Evolutionary conservation across 2,329 filamentous ascomycete genomes (phyloP), one percentile per base, ranked within the genome.

Genomic region (Metarhizium brunneum): DNA sequence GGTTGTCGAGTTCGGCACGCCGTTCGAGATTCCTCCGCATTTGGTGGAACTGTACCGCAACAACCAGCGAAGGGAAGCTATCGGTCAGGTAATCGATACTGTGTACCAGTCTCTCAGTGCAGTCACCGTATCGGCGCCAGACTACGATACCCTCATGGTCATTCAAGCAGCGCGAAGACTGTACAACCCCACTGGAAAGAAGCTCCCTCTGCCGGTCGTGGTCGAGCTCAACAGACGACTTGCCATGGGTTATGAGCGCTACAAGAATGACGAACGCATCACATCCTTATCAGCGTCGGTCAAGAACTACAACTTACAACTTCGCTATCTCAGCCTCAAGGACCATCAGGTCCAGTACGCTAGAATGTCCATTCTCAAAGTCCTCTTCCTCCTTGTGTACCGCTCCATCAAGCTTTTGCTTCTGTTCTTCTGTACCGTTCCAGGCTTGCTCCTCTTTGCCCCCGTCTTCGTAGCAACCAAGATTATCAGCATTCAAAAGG

Each of bases 331-430:
- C 54, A 90, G 90, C 64, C 83, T 97, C 58, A 87, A 90, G 57
- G 92, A 99, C 67, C 92, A 97, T 68, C 92, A 97, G 74, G 88
- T 99, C 35, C 86, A 92, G 66, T 96, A 96, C 67, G 90, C 89
- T 56, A 90, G 85, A 66, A 87, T 95, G 75, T 89, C 89, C 14
- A 83, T 88, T 61, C 74, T 85, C 60, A 86, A 84, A 61, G 89
- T 95, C 49, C 76, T 95, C 38, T 78, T 85, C 54, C 86, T 86
- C 11, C 80, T 96, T 62, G 73, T 95, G 60, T 95, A 92, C 72
- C 84, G 94, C 49, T 75, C 94, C 30, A 75, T 78, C 56, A 96
- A 96, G 73, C 78, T 99, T 4, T 69, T 82, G 13, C 71, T 95
- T 7, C 80, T 99, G 58, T 83, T 87, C 6, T 77, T 92, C 54